Evolutionary conservation across 2,329 filamentous ascomycete genomes (phyloP).

Genomic region (Byssothecium circinans): DNA sequence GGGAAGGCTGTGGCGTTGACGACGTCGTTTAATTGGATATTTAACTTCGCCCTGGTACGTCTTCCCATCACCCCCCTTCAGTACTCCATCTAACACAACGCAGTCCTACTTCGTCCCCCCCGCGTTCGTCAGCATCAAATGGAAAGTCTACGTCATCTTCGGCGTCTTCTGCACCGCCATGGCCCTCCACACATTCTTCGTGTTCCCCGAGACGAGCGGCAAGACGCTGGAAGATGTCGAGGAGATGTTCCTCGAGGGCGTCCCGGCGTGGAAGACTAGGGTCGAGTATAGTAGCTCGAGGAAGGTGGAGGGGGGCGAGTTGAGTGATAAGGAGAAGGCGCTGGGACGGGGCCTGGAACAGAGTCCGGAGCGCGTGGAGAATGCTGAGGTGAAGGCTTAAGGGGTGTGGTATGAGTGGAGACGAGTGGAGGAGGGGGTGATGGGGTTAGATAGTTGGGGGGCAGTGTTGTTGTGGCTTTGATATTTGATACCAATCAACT

Average conservation of each 20-base stretch:
- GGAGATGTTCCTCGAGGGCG: conserved; percentile 63
- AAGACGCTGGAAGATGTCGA: conserved; percentile 78
- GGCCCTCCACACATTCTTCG: conserved; percentile 68
- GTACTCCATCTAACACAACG: background rate
- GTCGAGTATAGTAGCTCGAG: conserved; percentile 27
- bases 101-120: conserved; percentile 56
- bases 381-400: conserved; percentile 5
- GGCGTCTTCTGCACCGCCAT: conserved; percentile 70
- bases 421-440: background rate
- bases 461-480: too few species aligned
- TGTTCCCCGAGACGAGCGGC: conserved; percentile 69
- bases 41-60: conserved; percentile 56
- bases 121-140: conserved; percentile 60
- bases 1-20: conserved; percentile 65
- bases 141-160: conserved; percentile 73
- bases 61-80: background rate
- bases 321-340: conserved; percentile 28
- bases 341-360: conserved; percentile 10
- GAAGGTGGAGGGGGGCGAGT: conserved; percentile 25
- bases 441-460: too few species aligned
- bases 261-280: conserved; percentile 60
- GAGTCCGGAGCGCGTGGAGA: conserved; percentile 24
- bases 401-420: background rate
- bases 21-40: conserved; percentile 64
- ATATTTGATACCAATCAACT: too few species aligned